Percentiles rank a stretch among this genome's conserved stretches.
phyloP scores from a whole-genome alignment of 2,329 filamentous ascomycete species.

The Akanthomyces dipterigenus region DNA sequence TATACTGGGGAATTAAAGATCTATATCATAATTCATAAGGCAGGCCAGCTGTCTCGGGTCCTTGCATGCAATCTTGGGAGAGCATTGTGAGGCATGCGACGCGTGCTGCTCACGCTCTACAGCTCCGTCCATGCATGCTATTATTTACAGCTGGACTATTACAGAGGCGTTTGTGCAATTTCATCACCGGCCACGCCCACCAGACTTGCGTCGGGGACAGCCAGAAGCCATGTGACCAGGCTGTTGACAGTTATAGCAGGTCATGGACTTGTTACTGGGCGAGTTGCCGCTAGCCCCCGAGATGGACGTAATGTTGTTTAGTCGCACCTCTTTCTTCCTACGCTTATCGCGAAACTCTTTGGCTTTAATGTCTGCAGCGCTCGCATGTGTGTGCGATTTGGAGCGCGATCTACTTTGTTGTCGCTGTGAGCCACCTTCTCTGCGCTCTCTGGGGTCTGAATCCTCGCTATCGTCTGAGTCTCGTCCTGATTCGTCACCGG shows the following conservation, averaged over 20 bases:
- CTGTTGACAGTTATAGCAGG: constrained; percentile 56
- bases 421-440: constrained; percentile 17
- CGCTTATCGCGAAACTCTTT: constrained; percentile 51
- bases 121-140: not conserved
- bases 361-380: constrained; percentile 23
- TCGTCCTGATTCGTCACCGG: constrained; percentile 19
- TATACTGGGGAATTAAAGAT: not conserved
- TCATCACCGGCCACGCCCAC: constrained; percentile 1
- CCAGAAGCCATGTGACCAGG: constrained; percentile 52
- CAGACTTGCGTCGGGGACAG: constrained; percentile 38
- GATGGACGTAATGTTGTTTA: constrained; percentile 57
- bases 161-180: not conserved
- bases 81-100: not conserved
- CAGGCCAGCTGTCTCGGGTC: not conserved
- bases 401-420: constrained; percentile 26
- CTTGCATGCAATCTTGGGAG: not conserved
- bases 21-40: constrained; percentile 5
- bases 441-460: constrained; percentile 21
- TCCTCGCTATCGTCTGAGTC: constrained; percentile 17
- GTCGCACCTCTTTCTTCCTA: constrained; percentile 59
- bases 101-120: not conserved
- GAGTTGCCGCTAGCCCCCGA: constrained; percentile 35
- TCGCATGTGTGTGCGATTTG: constrained; percentile 23
- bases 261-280: constrained; percentile 22
- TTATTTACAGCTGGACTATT: not conserved